These are phyloP conservation scores for Raphanus raphanistrum DNA, from an alignment of 345 rosid genomes.

Conservation along the genomic window DNA sequence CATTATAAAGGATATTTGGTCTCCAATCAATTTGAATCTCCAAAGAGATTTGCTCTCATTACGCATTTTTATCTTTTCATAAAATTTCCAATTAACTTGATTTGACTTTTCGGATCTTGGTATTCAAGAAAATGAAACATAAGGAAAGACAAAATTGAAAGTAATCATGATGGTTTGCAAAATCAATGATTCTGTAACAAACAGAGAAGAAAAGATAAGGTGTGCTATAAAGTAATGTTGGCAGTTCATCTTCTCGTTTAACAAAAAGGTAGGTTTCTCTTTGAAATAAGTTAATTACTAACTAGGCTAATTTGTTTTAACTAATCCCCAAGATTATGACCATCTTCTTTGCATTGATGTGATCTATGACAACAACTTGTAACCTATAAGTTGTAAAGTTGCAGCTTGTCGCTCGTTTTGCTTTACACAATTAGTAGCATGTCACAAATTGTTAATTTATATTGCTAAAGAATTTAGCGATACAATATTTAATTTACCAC, in stretches of 20 bases:
- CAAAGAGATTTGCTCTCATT: constrained; percentile 23
- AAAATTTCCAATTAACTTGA: constrained; percentile 2
- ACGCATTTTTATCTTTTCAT: constrained; percentile 18
- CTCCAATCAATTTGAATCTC: constrained; percentile 14
- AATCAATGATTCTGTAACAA: constrained; percentile 4
- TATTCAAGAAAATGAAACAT: constrained; percentile 4
- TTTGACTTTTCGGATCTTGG: constrained; percentile 6
- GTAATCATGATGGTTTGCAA: constrained; percentile 6
- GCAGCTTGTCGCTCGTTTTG: too few relatives aligned
- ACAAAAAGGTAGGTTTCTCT: neutral
- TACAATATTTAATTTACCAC: neutral
- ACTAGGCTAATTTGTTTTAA: too few relatives aligned
- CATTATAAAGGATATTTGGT: constrained; percentile 5
- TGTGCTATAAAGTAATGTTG: neutral
- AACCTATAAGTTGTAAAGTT: too few relatives aligned
- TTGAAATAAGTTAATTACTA: neutral
- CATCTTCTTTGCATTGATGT: too few relatives aligned
- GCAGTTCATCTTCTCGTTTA: neutral
- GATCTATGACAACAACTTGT: too few relatives aligned
- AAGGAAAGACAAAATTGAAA: constrained; percentile 8
- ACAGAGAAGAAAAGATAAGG: neutral
- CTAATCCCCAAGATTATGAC: too few relatives aligned
- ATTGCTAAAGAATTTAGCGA: too few relatives aligned
- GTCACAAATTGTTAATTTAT: too few relatives aligned
- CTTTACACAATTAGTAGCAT: too few relatives aligned